Conservation (phyloP, 1,139 yeast genomes). For the Kodamaea sp. region DNA sequence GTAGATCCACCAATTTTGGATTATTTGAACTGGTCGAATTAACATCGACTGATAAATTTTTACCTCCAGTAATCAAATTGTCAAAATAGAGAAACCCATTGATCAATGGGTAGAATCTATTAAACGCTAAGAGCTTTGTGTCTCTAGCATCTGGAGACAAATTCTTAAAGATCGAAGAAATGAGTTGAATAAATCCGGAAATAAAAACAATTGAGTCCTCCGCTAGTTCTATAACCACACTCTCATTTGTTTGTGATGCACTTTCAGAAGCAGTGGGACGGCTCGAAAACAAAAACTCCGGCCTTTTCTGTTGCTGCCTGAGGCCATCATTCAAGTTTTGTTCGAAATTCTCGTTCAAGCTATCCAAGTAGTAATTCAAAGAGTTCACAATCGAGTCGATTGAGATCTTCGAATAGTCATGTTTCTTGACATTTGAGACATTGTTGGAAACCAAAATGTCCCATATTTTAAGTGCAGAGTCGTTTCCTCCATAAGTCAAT, state of each 20-base stretch:
- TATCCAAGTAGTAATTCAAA: constrained; percentile 54
- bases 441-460: constrained; percentile 37
- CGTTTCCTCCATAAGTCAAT: constrained; percentile 60
- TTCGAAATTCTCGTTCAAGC: constrained; percentile 47
- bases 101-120: constrained; percentile 39
- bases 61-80: constrained; percentile 33
- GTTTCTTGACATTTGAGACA: constrained; percentile 28
- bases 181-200: constrained; percentile 62
- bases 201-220: constrained; percentile 81
- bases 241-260: constrained; percentile 18
- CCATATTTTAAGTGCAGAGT: constrained; percentile 47
- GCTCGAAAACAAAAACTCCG: constrained; percentile 37
- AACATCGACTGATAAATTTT: constrained; percentile 15
- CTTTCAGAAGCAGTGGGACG: constrained; percentile 16
- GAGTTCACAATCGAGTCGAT: constrained; percentile 62
- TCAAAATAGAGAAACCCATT: constrained; percentile 43
- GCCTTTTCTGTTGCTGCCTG: constrained; percentile 36
- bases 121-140: constrained; percentile 32
- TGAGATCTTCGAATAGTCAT: constrained; percentile 50
- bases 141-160: constrained; percentile 26
- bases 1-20: constrained; percentile 25
- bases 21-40: constrained; percentile 14
- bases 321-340: constrained; percentile 35
- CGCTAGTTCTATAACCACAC: constrained; percentile 55
- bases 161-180: constrained; percentile 38